Evolutionary conservation across 2,329 filamentous ascomycete species (phyloP).

Genomic region (Lithohypha guttulata): DNA sequence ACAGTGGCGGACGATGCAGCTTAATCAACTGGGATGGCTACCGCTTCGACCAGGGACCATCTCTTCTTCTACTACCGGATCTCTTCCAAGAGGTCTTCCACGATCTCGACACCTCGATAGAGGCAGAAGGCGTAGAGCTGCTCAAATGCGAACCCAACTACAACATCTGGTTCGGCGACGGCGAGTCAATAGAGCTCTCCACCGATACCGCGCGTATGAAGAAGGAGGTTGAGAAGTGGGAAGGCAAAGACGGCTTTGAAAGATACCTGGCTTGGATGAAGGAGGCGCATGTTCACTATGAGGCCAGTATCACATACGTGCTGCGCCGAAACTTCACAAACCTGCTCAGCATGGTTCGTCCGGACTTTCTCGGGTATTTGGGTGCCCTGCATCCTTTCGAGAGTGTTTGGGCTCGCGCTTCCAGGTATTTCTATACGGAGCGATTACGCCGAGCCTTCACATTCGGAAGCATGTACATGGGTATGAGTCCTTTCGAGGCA

Average conservation of each 20-base stretch:
- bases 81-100: constrained; percentile 59
- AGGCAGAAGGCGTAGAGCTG: constrained; percentile 55
- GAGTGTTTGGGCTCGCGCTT: constrained; percentile 55
- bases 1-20: constrained; percentile 61
- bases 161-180: constrained; percentile 62
- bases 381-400: constrained; percentile 58
- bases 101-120: constrained; percentile 57
- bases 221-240: constrained; percentile 58
- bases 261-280: constrained; percentile 57
- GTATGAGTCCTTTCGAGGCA: constrained; percentile 67
- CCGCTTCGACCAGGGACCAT: constrained; percentile 68
- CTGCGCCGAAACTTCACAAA: constrained; percentile 57
- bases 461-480: constrained; percentile 75
- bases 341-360: constrained; percentile 46
- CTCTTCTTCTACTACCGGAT: constrained; percentile 58
- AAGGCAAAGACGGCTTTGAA: constrained; percentile 59
- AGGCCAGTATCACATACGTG: constrained; percentile 55
- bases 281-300: constrained; percentile 60
- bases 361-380: constrained; percentile 48
- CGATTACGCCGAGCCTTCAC: constrained; percentile 60
- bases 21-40: constrained; percentile 43
- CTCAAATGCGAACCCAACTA: constrained; percentile 68
- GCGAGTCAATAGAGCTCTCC: constrained; percentile 51
- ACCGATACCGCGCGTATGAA: constrained; percentile 65
- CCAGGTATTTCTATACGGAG: constrained; percentile 60